A percentile compares a stretch with the other conserved stretches of the same genome.
Conservation (phyloP, 345 rosid genomes). For the Angophora floribunda region DNA sequence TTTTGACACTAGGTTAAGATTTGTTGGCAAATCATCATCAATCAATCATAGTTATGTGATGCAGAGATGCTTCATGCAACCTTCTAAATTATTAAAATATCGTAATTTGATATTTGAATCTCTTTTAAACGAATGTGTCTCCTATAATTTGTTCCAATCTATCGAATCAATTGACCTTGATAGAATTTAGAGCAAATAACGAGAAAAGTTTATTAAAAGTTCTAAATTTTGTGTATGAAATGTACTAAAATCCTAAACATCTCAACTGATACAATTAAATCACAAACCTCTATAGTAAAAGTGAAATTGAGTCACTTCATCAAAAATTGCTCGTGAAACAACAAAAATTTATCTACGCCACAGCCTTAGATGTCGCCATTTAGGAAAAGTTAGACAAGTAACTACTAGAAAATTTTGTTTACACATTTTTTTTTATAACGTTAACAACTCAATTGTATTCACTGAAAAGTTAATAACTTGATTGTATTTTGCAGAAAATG, state of each 20-base stretch:
- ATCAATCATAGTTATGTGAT: neutral
- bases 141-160: neutral
- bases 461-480: neutral
- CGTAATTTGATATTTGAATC: neutral
- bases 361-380: neutral
- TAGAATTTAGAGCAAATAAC: neutral
- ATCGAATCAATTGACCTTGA: neutral
- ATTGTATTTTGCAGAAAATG: neutral
- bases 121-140: neutral
- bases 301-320: neutral
- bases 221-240: neutral
- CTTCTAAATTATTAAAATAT: neutral
- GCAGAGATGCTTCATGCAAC: neutral
- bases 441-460: neutral
- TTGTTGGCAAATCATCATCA: neutral
- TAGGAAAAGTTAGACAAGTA: neutral
- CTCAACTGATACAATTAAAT: neutral
- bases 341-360: neutral
- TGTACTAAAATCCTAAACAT: neutral
- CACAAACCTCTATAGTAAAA: neutral
- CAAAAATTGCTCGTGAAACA: neutral
- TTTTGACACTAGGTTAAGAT: neutral
- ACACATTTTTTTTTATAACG: neutral
- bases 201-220: neutral
- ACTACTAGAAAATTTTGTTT: neutral